phyloP scores from a whole-genome alignment of 345 rosid species.

The Syzygium jambos region DNA sequence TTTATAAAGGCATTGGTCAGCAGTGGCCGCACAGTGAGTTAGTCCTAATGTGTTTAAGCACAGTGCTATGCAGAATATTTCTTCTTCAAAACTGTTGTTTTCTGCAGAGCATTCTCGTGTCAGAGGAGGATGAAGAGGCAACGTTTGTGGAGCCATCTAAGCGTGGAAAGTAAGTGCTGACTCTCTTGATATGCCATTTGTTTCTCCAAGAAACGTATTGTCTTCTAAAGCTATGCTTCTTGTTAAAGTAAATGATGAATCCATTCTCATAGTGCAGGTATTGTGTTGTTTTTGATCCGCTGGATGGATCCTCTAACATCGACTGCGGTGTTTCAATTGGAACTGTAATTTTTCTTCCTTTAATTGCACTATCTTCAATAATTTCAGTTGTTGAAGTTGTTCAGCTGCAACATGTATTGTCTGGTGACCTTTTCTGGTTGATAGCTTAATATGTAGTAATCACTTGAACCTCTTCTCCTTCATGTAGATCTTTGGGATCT shows the following conservation, averaged over 20 bases:
- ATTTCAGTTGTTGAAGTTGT: not conserved
- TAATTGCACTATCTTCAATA: not conserved
- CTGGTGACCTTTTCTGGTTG: not conserved
- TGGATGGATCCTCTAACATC: slow-evolving; percentile 97
- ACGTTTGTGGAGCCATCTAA: slow-evolving; percentile 63
- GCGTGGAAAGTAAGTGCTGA: slow-evolving; percentile 62
- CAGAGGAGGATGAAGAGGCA: slow-evolving; percentile 96
- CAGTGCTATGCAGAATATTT: not conserved
- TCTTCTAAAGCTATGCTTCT: not conserved
- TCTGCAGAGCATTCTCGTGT: slow-evolving; percentile 83
- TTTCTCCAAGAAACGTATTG: not conserved
- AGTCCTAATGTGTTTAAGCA: not conserved
- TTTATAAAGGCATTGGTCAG: slow-evolving; percentile 88
- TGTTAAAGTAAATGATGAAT: not conserved
- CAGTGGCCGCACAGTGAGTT: slow-evolving; percentile 93
- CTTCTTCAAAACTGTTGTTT: not conserved
- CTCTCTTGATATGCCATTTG: not conserved
- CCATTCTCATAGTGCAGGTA: slow-evolving; percentile 35
- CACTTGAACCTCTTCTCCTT: slow-evolving; percentile 18
- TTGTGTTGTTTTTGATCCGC: slow-evolving; percentile 92
- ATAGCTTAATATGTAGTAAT: not conserved
- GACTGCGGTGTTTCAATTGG: slow-evolving; percentile 98
- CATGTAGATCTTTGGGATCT: slow-evolving; percentile 89
- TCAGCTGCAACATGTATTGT: not conserved
- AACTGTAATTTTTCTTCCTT: slow-evolving; percentile 42